Evolutionary conservation across 164 flowering plant genomes (phyloP), one percentile per base, ranked within the genome.

Genomic region (Echeveria elegans): DNA sequence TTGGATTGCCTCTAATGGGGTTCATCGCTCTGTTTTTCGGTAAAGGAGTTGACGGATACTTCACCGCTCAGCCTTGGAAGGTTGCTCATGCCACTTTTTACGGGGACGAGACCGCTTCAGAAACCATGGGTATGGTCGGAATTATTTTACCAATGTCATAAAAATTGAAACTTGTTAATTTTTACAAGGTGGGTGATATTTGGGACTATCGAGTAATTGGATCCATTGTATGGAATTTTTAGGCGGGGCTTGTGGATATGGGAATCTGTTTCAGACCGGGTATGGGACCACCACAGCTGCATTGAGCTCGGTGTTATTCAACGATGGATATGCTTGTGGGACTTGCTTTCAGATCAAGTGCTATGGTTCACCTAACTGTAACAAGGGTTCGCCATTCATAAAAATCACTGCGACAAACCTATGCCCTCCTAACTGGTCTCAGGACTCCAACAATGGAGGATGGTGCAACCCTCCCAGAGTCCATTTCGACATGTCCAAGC

Each of bases 171-270:
- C n/a, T n/a, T n/a, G n/a, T n/a, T n/a, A n/a, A n/a, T n/a, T n/a
- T n/a, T n/a, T n/a, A n/a, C n/a, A n/a, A n/a, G n/a, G n/a, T n/a
- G n/a, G n/a, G n/a, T n/a, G n/a, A n/a, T n/a, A 38, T 38, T 38
- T 38, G 8, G 41, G 41, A 38, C 12, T 38, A 8, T 38, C 12
- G 41, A 36, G 38, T 36, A 36, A 36, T 36, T 36, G 38, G 41
- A 8, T 38, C 12, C 12, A 14, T 3, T 18, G 26, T 38, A 61
- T 58, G 9, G 37, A n/a, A 29, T 62, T 32, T 73, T 29, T 78
- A 92, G 98, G 92, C 29, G 98, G 98, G n/a, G 96, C 98, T 36
- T 90, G 98, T 72, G 98, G 98, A 24, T 93, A 90, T 64, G 98
- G 98, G 21, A 87, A 93, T 73, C 72, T 88, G 77, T 71, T 70